Base-by-base conservation (phyloP, 176 grass and related monocot species). In the Neostapfia colusana region DNA sequence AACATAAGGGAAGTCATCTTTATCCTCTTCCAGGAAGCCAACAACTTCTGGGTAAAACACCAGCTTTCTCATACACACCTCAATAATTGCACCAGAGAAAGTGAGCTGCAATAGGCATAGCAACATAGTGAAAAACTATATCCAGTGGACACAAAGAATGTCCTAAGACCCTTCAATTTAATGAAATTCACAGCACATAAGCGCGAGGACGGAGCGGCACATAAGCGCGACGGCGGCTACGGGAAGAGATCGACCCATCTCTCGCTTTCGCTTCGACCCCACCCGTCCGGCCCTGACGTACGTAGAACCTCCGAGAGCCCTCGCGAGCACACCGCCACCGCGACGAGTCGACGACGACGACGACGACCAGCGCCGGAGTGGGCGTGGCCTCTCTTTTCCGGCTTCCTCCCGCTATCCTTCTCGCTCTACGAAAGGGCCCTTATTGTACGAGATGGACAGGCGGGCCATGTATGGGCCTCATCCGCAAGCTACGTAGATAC, bases 51-150 rank as follows among this genome's bases (percentile, higher is more conserved):
- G 96, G 85, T 99, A 99, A 83, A 99, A 99, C 60, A 73, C 89
- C 20, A 99, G 35, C 81, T 95, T 99, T 83, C 96, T 95, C 96
- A 95, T 99, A 85, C 96, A 99, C 39, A 99, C 92, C 77, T 99
- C 96, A 53, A 99, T 49, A 85, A 99, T 95, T 75, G 92, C 92
- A 75, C 92, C 87, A 37, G 89, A 99, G 77, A 85, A 99, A 51
- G 79, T 90, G 39, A 88, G 77, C 96, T 99, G 77, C 65, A 88
- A 69, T 69, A 75, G 25, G 66, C 53, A 79, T 49, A 72, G 44
- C 73, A 86, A 56, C 2, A 86, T 4, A 50, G 46, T 66, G 24
- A 75, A 25, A 63, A 63, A 50, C 20, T 73, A 80, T 36, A 64
- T 69, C 11, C 45, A 71, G 69, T 21, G 17, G 3, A 37, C 79